Conservation (phyloP, 306 rosid species). For the apple (Malus domestica) region DNA sequence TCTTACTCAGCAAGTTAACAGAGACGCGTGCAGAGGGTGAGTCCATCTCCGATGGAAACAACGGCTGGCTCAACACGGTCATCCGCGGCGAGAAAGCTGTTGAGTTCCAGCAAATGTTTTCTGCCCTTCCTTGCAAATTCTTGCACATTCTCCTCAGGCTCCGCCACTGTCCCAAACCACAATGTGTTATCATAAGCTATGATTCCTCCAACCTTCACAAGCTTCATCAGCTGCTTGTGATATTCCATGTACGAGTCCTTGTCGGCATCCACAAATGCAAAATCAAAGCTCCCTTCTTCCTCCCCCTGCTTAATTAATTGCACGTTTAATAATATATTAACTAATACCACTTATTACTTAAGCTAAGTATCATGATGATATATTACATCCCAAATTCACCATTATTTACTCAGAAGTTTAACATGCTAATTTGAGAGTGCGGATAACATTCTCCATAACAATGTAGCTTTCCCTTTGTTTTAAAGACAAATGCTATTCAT, state of each 20-base stretch:
- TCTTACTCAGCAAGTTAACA: not conserved
- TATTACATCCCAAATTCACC: no score
- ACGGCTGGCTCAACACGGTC: constrained; percentile 31
- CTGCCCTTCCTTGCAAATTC: not conserved
- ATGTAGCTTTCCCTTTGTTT: no score
- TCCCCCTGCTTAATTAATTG: constrained; percentile 10
- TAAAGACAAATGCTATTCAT: no score
- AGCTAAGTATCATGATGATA: no score
- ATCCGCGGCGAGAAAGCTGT: constrained; percentile 31
- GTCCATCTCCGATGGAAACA: constrained; percentile 43
- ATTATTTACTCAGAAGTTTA: no score
- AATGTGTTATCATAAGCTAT: constrained; percentile 54
- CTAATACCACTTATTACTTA: no score
- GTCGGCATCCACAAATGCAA: constrained; percentile 49
- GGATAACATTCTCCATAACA: not conserved
- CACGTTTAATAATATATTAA: not conserved
- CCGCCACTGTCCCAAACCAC: constrained; percentile 44
- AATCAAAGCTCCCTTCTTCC: constrained; percentile 44
- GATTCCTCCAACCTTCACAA: constrained; percentile 47
- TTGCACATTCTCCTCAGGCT: constrained; percentile 14
- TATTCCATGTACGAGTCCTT: constrained; percentile 32
- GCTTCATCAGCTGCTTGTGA: constrained; percentile 41
- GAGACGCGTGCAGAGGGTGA: constrained; percentile 40
- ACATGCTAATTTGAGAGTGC: not conserved
- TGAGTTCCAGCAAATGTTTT: constrained; percentile 14